A percentile compares a stretch with the other conserved stretches of the same genome.
Conservation (phyloP, 2,329 filamentous ascomycete species). For the Apiospora sp. region DNA sequence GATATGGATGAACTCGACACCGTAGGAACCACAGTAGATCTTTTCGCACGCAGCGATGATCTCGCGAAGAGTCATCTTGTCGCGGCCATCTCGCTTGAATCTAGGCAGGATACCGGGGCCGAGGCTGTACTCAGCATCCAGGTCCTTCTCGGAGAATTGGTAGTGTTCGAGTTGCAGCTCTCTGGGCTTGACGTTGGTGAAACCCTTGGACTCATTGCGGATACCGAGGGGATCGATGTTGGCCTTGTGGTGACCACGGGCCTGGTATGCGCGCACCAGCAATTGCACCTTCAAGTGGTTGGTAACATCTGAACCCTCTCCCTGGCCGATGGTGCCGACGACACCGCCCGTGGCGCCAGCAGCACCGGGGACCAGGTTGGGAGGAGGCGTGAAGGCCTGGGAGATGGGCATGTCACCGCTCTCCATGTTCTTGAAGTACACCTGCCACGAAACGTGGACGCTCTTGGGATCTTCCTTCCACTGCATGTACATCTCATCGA, state of each 20-base stretch:
- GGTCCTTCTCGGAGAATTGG: constrained; percentile 91
- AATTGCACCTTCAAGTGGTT: constrained; percentile 99
- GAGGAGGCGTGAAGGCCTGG: constrained; percentile 94
- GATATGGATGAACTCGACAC: constrained; percentile 98
- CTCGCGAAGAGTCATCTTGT: constrained; percentile 96
- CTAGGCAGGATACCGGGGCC: constrained; percentile 94
- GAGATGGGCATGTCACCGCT: constrained; percentile 97
- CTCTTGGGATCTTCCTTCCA: constrained; percentile 95
- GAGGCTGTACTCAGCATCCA: constrained; percentile 89
- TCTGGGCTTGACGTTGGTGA: constrained; percentile 87
- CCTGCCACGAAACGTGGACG: constrained; percentile 98
- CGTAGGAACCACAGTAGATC: constrained; percentile 97
- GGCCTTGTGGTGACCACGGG: constrained; percentile 97
- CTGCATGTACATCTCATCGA: constrained; percentile 99
- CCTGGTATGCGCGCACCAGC: constrained; percentile 95
- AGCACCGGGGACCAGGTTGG: constrained; percentile 85
- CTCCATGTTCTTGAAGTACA: constrained; percentile 99
- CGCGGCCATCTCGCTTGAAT: constrained; percentile 86
- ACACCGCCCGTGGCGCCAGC: constrained; percentile 81
- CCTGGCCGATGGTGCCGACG: constrained; percentile 69
- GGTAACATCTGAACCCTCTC: constrained; percentile 81
- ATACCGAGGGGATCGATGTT: constrained; percentile 97
- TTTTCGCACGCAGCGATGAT: constrained; percentile 93
- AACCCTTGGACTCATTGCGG: constrained; percentile 82
- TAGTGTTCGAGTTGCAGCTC: constrained; percentile 95